Evolutionary conservation across 805 yeast genomes (phyloP).

Genomic region (Jamesozyma spencerorum): DNA sequence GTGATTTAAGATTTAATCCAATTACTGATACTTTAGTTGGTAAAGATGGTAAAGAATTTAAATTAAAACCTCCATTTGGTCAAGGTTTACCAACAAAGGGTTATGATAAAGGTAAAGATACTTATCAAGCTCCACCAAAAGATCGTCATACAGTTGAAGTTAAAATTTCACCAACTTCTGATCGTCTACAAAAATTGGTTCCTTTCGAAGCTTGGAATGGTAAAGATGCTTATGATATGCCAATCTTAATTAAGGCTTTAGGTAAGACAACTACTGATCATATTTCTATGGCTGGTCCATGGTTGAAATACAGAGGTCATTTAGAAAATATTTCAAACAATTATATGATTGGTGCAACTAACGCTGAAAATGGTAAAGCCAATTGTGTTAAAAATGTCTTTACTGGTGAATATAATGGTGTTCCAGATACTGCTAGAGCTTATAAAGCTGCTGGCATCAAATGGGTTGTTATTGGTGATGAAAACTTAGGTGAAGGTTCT

Average conservation of each 20-base stretch:
- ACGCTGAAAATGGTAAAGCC: conserved; percentile 92
- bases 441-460: conserved; percentile 88
- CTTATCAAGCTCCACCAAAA: conserved; percentile 94
- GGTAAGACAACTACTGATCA: conserved; percentile 99
- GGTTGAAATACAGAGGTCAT: conserved; percentile 99
- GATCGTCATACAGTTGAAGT: conserved; percentile 72
- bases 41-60: conserved; percentile 83
- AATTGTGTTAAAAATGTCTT: conserved; percentile 81
- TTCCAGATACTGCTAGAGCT: conserved; percentile 91
- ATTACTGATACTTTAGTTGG: conserved; percentile 81
- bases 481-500: conserved; percentile 99
- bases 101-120: conserved; percentile 87
- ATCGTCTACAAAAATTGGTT: conserved; percentile 88
- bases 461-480: conserved; percentile 98
- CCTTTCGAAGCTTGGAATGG: conserved; percentile 97
- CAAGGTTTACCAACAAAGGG: conserved; percentile 85
- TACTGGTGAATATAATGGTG: conserved; percentile 89
- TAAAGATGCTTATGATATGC: conserved; percentile 79
- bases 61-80: conserved; percentile 79
- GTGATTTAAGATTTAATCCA: conserved; percentile 95
- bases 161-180: conserved; percentile 77
- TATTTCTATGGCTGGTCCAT: conserved; percentile 99
- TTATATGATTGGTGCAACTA: conserved; percentile 99
- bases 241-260: conserved; percentile 88
- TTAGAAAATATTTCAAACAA: conserved; percentile 96